Conservation (phyloP, 2,329 filamentous ascomycete genomes). For the Xylariaceae sp. region DNA sequence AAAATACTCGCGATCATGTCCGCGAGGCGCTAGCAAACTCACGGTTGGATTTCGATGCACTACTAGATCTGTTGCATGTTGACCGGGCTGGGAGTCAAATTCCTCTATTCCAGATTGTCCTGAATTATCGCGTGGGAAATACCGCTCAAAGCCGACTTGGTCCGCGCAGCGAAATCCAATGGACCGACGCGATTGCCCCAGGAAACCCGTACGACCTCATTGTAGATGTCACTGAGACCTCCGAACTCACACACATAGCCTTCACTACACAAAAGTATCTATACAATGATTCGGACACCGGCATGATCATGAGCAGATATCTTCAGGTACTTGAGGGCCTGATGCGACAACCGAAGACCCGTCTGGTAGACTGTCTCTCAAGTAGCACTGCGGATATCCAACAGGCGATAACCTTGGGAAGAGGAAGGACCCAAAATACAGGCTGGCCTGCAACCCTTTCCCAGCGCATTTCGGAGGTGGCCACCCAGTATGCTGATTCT, state of each 20-base stretch:
- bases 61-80: background rate
- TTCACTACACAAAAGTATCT: background rate
- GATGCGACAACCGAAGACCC: background rate
- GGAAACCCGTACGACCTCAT: constrained; percentile 23
- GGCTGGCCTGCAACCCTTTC: no score
- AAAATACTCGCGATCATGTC: no score
- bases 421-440: background rate
- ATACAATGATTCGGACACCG: background rate
- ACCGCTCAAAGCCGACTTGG: background rate
- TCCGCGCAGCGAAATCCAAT: background rate
- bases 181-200: background rate
- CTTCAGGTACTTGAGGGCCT: background rate
- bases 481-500: background rate
- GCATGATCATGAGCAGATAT: constrained; percentile 4
- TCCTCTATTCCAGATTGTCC: constrained; percentile 12
- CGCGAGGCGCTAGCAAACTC: no score
- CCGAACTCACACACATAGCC: background rate
- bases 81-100: background rate
- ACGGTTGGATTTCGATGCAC: constrained; percentile 33
- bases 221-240: background rate
- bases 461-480: background rate
- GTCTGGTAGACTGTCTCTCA: background rate
- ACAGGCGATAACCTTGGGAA: background rate
- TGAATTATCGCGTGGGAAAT: constrained; percentile 8
- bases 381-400: background rate